Base-by-base conservation (phyloP, 352 stramenopile genomes). In the Phytopythium oedochilum region DNA sequence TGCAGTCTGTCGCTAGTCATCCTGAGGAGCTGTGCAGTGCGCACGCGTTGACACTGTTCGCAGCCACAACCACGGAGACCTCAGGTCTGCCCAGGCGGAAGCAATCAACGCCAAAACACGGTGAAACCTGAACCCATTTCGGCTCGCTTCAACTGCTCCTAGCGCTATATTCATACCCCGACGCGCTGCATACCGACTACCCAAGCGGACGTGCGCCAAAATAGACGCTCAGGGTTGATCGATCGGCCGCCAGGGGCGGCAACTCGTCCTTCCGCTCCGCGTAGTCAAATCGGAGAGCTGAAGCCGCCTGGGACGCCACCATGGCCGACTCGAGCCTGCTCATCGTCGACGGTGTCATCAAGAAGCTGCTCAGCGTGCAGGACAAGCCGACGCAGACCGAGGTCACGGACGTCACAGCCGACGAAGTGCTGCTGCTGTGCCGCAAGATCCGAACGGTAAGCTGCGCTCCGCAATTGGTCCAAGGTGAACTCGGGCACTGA, bases 361-460 rank as follows among this genome's bases (percentile, higher is more conserved):
- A 75, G 45, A 89, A 89, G 55, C 69, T 93, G 17, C 71, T 93
- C 8, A 68, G 49, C 20, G 81, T 90, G 32, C 80, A 87, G 57
- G 80, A 92, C 53, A 90, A 90, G 32, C 75, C 80, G 7, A 66
- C 74, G 31, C 80, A 91, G 63, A 91, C 78, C 26, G 80, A 91
- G 57, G 80, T 91, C 45, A 89, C 75, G 2, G 80, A 92, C 59
- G 64, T 94, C 53, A 90, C 81, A 17, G 84, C 71, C 18, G 83
- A 92, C 39, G 81, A 94, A 65, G 66, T 94, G 34, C 71, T 86
- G 62, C 61, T 89, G 28, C 65, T 94, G 8, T 94, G 81, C 63
- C 82, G 78, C 39, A 91, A 88, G 61, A 78, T 75, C 54, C 77
- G 86, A 56, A 78, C 73, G 64, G 82, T 94, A 62, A 28, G 53